Percentiles rank a stretch among this genome's conserved stretches.
These are phyloP conservation scores for Adansonia madagascariensis DNA, from an alignment of 441 rosid species.

Conservation along the genomic window DNA sequence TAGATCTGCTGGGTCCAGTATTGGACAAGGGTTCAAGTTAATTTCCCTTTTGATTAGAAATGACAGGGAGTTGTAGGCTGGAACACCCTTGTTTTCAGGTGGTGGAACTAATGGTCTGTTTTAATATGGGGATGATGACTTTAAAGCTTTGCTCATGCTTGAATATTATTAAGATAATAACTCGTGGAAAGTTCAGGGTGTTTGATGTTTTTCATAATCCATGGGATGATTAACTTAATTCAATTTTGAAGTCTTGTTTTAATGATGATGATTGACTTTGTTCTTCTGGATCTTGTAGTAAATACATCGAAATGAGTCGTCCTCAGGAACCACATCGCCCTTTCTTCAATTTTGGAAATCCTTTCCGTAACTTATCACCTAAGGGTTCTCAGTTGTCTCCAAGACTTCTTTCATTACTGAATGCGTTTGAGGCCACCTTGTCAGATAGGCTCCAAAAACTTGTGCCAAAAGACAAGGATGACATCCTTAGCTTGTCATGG, in stretches of 20 bases:
- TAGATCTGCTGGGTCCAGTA: not conserved
- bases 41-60: not conserved
- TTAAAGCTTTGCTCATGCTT: not conserved
- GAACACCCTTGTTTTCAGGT: not conserved
- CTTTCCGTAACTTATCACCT: slow-evolving; percentile 70
- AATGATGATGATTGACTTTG: not conserved
- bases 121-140: not conserved
- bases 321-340: slow-evolving; percentile 77
- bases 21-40: not conserved
- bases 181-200: not conserved
- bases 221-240: not conserved
- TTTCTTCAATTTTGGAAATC: slow-evolving; percentile 83
- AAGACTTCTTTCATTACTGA: slow-evolving; percentile 54
- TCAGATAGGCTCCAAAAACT: slow-evolving; percentile 63
- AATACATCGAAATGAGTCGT: slow-evolving; percentile 56
- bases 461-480: slow-evolving; percentile 55
- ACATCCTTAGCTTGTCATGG: slow-evolving; percentile 80
- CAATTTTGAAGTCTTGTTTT: not conserved
- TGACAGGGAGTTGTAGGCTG: not conserved
- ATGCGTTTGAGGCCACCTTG: slow-evolving; percentile 63
- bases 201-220: not conserved
- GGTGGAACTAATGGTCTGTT: not conserved
- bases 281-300: slow-evolving; percentile 41
- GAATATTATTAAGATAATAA: not conserved
- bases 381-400: slow-evolving; percentile 66